Conservation (phyloP, 257 asterid genomes). For the Gentiana straminea region DNA sequence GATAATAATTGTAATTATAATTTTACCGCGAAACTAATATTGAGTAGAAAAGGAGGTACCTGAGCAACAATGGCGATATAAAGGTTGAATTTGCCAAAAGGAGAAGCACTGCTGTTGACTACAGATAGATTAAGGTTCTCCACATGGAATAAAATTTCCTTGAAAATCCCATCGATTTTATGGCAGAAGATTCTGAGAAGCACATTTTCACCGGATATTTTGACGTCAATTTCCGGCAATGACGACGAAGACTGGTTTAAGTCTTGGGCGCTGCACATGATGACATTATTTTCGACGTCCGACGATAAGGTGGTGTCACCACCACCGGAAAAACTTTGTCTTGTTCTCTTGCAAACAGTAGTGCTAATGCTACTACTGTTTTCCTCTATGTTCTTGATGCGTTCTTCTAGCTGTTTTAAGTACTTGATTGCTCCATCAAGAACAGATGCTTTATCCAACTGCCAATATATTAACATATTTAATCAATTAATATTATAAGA, state of each 20-base stretch:
- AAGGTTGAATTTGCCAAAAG: conserved; percentile 10
- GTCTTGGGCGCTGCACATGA: not conserved
- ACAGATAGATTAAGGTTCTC: conserved; percentile 13
- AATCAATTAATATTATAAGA: too few relatives aligned
- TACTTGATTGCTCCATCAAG: conserved; percentile 20
- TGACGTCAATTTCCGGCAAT: conserved; percentile 12
- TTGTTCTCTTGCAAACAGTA: conserved; percentile 2
- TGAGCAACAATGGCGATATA: conserved; percentile 16
- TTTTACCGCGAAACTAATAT: too few relatives aligned
- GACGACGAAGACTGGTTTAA: not conserved
- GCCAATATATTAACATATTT: not conserved
- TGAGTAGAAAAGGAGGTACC: conserved; percentile 5
- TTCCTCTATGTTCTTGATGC: conserved; percentile 13
- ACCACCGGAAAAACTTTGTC: not conserved
- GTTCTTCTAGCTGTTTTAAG: conserved; percentile 19
- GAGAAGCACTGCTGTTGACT: conserved; percentile 10
- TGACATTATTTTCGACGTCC: conserved; percentile 4
- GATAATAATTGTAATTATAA: too few relatives aligned
- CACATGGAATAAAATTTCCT: conserved; percentile 11
- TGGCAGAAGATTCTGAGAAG: conserved; percentile 12
- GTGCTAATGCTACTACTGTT: conserved; percentile 3
- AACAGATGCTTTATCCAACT: conserved; percentile 27
- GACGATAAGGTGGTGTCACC: conserved; percentile 13
- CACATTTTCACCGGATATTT: conserved; percentile 11
- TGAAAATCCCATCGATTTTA: conserved; percentile 10